Conservation (phyloP, 805 yeast species). For the Nadsonia fulvescens region DNA sequence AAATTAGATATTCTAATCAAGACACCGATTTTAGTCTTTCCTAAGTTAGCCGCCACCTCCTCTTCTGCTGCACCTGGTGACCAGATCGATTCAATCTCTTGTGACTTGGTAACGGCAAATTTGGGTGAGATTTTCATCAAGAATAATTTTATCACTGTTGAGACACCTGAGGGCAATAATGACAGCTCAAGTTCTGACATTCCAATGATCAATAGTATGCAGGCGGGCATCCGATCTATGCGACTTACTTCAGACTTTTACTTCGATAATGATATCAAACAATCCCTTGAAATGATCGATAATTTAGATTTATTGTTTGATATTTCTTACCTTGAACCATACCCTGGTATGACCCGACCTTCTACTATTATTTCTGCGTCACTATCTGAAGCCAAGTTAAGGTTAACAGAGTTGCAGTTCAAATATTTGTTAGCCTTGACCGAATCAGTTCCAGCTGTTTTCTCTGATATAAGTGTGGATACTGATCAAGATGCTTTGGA, state of each 20-base stretch:
- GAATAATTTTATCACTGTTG: conserved; percentile 32
- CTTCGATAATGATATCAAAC: conserved; percentile 26
- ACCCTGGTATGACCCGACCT: conserved; percentile 24
- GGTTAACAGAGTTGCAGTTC: conserved; percentile 58
- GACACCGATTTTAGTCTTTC: conserved; percentile 76
- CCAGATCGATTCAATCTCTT: no score
- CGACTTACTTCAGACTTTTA: conserved; percentile 45
- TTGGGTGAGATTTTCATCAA: conserved; percentile 67
- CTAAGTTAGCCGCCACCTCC: no score
- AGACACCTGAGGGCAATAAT: conserved; percentile 9
- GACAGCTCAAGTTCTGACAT: no score
- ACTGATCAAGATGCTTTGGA: no score
- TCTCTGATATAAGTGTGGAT: no score
- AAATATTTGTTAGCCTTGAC: conserved; percentile 36
- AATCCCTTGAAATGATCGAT: conserved; percentile 45
- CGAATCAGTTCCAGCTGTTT: conserved; percentile 36
- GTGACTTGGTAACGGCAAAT: conserved; percentile 50
- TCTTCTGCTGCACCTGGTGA: conserved; percentile 18
- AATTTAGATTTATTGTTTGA: conserved; percentile 43
- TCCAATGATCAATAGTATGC: conserved; percentile 47
- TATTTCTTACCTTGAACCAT: conserved; percentile 30
- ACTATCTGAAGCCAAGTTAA: conserved; percentile 43
- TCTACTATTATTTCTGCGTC: conserved; percentile 34
- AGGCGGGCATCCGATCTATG: conserved; percentile 57
- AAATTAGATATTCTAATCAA: conserved; percentile 53